Evolutionary conservation across 1,284 basidiomycete genomes (phyloP).

Genomic region (Phylloboletellus chloephorus): DNA sequence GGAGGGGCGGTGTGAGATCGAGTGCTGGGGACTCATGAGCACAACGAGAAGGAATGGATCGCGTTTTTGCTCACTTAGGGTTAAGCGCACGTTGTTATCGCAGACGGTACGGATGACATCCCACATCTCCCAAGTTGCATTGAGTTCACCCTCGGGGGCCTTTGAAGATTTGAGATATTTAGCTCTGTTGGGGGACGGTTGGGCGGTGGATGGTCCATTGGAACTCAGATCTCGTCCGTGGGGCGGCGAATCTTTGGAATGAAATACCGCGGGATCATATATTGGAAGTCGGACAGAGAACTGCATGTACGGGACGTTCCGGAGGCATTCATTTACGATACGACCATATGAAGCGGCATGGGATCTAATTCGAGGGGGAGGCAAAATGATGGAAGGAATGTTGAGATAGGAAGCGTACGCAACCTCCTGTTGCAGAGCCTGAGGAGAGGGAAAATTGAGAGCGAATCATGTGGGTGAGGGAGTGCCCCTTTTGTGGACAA

Average conservation of each 20-base stretch:
- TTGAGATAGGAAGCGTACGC: constrained; percentile 92
- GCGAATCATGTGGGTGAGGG: constrained; percentile 7
- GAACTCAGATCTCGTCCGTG: constrained; percentile 23
- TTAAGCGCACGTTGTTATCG: constrained; percentile 78
- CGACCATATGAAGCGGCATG: constrained; percentile 91
- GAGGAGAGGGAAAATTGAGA: constrained; percentile 13
- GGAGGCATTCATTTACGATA: constrained; percentile 75
- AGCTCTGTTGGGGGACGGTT: no score
- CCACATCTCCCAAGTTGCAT: constrained; percentile 97
- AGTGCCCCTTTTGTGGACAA: constrained; percentile 23
- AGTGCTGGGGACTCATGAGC: constrained; percentile 56
- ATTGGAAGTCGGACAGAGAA: constrained; percentile 82
- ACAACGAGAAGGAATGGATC: constrained; percentile 8
- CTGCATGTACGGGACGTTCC: constrained; percentile 63
- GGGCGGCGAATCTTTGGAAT: constrained; percentile 31
- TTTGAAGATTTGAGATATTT: constrained; percentile 25
- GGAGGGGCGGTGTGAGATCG: constrained; percentile 84
- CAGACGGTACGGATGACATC: constrained; percentile 88
- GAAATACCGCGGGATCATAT: constrained; percentile 65
- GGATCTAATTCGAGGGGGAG: constrained; percentile 82
- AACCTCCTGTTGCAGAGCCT: constrained; percentile 93
- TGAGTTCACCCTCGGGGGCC: constrained; percentile 56
- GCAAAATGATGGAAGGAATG: constrained; percentile 79
- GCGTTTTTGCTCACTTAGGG: constrained; percentile 71
- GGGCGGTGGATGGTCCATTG: constrained; percentile 18